phyloP scores from a whole-genome alignment of 768 basidiomycete species.

The Psilocybe tampanensis region DNA sequence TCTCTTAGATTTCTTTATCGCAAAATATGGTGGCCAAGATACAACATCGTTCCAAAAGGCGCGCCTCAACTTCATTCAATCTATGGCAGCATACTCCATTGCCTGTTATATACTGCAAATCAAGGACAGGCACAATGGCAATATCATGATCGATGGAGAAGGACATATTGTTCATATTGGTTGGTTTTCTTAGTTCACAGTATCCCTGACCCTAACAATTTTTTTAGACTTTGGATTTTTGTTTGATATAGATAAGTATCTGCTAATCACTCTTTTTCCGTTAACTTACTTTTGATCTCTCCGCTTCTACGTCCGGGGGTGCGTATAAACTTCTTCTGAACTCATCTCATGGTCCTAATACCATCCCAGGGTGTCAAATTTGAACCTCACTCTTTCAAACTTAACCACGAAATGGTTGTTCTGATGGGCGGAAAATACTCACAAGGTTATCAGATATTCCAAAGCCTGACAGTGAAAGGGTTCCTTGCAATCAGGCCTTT shows the following conservation, averaged over 20 bases:
- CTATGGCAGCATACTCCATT: conserved; percentile 99
- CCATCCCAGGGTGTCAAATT: conserved; percentile 89
- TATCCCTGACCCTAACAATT: not conserved
- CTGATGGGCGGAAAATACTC: conserved; percentile 96
- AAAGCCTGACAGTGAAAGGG: conserved; percentile 91
- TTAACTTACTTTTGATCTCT: conserved; percentile 29
- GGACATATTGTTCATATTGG: conserved; percentile 97
- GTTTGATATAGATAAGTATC: conserved; percentile 95
- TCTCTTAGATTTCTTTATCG: conserved; percentile 89
- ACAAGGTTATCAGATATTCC: conserved; percentile 93
- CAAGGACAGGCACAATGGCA: conserved; percentile 98
- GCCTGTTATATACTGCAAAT: conserved; percentile 98
- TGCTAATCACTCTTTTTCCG: conserved; percentile 4
- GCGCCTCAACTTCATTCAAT: conserved; percentile 94
- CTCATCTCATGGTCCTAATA: conserved; percentile 7
- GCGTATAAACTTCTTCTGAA: conserved; percentile 20
- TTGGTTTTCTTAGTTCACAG: conserved; percentile 33
- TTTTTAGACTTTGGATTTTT: conserved; percentile 89
- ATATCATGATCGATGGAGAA: conserved; percentile 99
- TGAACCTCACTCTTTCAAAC: conserved; percentile 96
- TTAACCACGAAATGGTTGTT: conserved; percentile 98
- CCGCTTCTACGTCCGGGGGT: conserved; percentile 69
- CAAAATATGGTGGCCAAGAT: conserved; percentile 91
- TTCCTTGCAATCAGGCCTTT: conserved; percentile 97
- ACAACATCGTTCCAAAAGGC: conserved; percentile 90